These are phyloP conservation scores for Nannizziopsis barbatae DNA, from an alignment of 2,329 filamentous ascomycete species.

Conservation along the genomic window DNA sequence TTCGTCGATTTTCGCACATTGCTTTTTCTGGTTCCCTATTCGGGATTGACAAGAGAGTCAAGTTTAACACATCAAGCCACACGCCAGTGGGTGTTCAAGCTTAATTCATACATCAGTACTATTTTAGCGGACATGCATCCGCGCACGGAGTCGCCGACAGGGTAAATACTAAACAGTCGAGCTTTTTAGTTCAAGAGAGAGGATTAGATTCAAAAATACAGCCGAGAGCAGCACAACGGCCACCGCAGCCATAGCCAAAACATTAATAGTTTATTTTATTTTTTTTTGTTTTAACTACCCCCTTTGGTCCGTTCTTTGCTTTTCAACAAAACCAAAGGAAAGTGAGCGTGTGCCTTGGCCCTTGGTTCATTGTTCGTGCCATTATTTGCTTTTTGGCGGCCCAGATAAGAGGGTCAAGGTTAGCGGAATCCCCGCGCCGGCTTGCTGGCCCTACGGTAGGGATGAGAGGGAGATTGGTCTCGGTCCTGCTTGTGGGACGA, in stretches of 20 bases:
- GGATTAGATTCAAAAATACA: too few relatives aligned
- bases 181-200: too few relatives aligned
- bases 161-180: too few relatives aligned
- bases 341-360: background rate
- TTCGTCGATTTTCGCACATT: too few relatives aligned
- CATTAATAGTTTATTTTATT: background rate
- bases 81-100: too few relatives aligned
- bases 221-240: too few relatives aligned
- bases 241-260: background rate
- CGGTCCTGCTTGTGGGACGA: background rate
- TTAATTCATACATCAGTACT: background rate
- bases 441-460: conserved; percentile 1
- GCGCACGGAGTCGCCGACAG: conserved; percentile 3
- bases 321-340: background rate
- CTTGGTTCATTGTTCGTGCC: too few relatives aligned
- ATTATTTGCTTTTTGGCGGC: background rate
- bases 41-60: too few relatives aligned
- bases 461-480: background rate
- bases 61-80: too few relatives aligned
- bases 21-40: too few relatives aligned
- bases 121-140: background rate
- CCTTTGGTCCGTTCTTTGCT: background rate
- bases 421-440: background rate
- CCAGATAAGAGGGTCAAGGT: background rate
- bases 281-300: background rate